Percentiles rank a stretch among this genome's conserved stretches.
phyloP scores from a whole-genome alignment of 2,329 filamentous ascomycete species.

The Curvularia hawaiiensis region DNA sequence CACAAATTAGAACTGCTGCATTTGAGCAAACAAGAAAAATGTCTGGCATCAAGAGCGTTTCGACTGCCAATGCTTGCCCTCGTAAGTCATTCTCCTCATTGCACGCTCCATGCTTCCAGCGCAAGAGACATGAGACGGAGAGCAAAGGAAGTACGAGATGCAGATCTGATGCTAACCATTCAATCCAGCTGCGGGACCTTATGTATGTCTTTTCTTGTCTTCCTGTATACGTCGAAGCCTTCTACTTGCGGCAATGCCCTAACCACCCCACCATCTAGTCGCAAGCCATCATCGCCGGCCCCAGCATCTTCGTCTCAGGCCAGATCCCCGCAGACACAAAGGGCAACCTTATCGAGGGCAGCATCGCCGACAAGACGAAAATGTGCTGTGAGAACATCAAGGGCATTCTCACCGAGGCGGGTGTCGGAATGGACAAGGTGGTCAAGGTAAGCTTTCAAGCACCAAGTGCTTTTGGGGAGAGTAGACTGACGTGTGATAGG shows the following conservation, averaged over 20 bases:
- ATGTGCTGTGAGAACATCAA: slow-evolving; percentile 79
- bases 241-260: not conserved
- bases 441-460: slow-evolving; percentile 70
- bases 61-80: slow-evolving; percentile 50
- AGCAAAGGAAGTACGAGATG: slow-evolving; percentile 12
- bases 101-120: not conserved
- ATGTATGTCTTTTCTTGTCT: slow-evolving; percentile 44
- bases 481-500: slow-evolving; percentile 29
- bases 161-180: slow-evolving; percentile 2
- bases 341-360: slow-evolving; percentile 66
- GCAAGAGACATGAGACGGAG: not conserved
- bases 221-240: not conserved
- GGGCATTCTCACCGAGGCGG: slow-evolving; percentile 81
- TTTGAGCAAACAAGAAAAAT: slow-evolving; percentile 34
- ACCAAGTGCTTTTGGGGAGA: not conserved
- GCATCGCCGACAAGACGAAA: slow-evolving; percentile 71
- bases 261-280: slow-evolving; percentile 35
- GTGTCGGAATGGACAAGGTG: slow-evolving; percentile 76
- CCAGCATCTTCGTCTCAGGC: slow-evolving; percentile 73
- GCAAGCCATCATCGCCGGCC: slow-evolving; percentile 69
- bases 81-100: slow-evolving; percentile 40
- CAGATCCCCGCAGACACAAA: slow-evolving; percentile 74
- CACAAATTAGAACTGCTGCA: not conserved
- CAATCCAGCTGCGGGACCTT: slow-evolving; percentile 49
- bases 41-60: slow-evolving; percentile 53